Percentiles rank a stretch among this genome's conserved stretches.
Conservation (phyloP, 495 filamentous ascomycete species). For the Neurospora sp. region DNA sequence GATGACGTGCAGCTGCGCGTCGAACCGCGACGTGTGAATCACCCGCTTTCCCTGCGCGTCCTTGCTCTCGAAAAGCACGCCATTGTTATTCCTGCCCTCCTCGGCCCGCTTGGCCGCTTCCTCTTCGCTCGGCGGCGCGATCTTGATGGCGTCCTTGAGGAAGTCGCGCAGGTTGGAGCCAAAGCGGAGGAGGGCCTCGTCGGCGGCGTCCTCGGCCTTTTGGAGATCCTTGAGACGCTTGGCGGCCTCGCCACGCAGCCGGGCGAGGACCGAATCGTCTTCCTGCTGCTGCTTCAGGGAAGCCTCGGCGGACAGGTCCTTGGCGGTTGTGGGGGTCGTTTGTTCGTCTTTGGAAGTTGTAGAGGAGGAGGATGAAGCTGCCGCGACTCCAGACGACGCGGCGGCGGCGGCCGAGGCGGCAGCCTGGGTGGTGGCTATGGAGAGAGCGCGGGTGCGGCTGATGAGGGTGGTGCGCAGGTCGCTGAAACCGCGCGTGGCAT, state of each 20-base stretch:
- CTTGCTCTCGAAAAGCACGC: constrained; percentile 83
- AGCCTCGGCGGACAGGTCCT: constrained; percentile 37
- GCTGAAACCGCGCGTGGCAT: constrained; percentile 75
- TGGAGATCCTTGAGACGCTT: constrained; percentile 86
- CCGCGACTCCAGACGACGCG: constrained; percentile 1
- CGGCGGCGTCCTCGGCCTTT: constrained; percentile 91
- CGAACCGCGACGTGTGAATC: constrained; percentile 86
- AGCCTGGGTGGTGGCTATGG: constrained; percentile 40
- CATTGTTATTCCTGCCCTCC: constrained; percentile 13
- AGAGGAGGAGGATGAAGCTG: neutral
- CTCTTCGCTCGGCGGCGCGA: constrained; percentile 52
- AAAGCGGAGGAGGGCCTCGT: constrained; percentile 90
- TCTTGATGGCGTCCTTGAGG: constrained; percentile 80
- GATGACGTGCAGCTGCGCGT: constrained; percentile 91
- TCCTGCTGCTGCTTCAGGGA: constrained; percentile 47
- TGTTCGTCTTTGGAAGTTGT: constrained; percentile 13
- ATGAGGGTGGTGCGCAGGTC: constrained; percentile 59
- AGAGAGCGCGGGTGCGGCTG: constrained; percentile 62
- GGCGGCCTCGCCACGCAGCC: constrained; percentile 70
- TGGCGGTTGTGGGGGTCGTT: constrained; percentile 31
- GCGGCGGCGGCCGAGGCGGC: constrained; percentile 4
- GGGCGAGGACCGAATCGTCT: constrained; percentile 70
- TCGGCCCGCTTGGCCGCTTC: constrained; percentile 22
- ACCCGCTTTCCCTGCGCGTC: constrained; percentile 82
- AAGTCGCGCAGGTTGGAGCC: constrained; percentile 86